A percentile compares a stretch with the other conserved stretches of the same genome.
Evolutionary conservation across 768 basidiomycete genomes (phyloP).

Genomic region (Dioszegia aurantiaca): DNA sequence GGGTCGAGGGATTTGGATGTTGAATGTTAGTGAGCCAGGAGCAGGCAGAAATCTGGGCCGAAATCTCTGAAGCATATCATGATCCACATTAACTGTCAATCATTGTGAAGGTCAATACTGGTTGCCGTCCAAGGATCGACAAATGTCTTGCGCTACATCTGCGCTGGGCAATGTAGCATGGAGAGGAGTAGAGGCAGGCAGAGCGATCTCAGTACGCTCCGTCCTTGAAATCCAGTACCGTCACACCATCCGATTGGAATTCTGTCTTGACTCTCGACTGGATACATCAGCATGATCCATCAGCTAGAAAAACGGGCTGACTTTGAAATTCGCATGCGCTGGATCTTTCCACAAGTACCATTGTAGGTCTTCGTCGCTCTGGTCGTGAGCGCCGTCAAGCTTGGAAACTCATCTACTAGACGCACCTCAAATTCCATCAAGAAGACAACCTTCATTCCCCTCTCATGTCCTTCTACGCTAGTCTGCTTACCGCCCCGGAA

Average conservation of each 20-base stretch:
- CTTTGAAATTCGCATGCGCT: constrained; percentile 45
- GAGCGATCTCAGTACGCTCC: constrained; percentile 2
- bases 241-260: constrained; percentile 23
- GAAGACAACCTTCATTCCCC: constrained; percentile 42
- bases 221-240: constrained; percentile 28
- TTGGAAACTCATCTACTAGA: neutral
- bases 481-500: constrained; percentile 44
- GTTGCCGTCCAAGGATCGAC: too few relatives aligned
- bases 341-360: constrained; percentile 43
- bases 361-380: constrained; percentile 30
- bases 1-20: too few relatives aligned
- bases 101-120: too few relatives aligned
- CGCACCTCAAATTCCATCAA: constrained; percentile 45
- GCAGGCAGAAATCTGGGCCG: too few relatives aligned
- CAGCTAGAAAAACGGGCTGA: neutral
- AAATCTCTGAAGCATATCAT: too few relatives aligned
- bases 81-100: too few relatives aligned
- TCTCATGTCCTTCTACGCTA: constrained; percentile 30
- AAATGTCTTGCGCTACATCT: too few relatives aligned
- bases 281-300: neutral
- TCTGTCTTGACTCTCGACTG: constrained; percentile 19
- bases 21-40: too few relatives aligned
- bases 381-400: neutral
- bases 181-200: too few relatives aligned
- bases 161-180: too few relatives aligned